Evolutionary conservation across 2,329 filamentous ascomycete species (phyloP).

Genomic region (Fusarium drepaniforme): DNA sequence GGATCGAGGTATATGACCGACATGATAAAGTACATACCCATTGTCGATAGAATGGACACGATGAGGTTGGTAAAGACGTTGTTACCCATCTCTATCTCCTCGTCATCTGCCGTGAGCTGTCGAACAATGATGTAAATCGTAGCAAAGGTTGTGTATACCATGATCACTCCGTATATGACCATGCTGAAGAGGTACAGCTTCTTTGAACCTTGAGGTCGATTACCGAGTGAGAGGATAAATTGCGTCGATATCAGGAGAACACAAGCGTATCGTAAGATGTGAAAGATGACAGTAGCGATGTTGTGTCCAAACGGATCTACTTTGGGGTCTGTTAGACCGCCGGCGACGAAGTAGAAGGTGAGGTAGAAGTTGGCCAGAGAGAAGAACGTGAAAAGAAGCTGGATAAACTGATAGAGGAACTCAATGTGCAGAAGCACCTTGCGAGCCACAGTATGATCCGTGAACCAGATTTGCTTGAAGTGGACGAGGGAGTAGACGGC

Average conservation of each 20-base stretch:
- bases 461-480: slow-evolving; percentile 91
- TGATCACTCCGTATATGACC: slow-evolving; percentile 92
- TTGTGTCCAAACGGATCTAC: slow-evolving; percentile 94
- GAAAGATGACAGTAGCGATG: slow-evolving; percentile 87
- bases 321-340: slow-evolving; percentile 81
- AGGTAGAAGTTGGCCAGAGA: slow-evolving; percentile 99
- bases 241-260: slow-evolving; percentile 92
- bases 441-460: slow-evolving; percentile 89
- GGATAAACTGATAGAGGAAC: slow-evolving; percentile 94
- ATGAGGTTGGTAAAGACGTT: slow-evolving; percentile 97
- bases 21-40: slow-evolving; percentile 97
- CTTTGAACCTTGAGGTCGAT: slow-evolving; percentile 93
- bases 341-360: slow-evolving; percentile 97
- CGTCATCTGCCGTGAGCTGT: slow-evolving; percentile 70
- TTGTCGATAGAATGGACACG: slow-evolving; percentile 86
- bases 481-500: slow-evolving; percentile 98
- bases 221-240: slow-evolving; percentile 96
- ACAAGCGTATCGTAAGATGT: slow-evolving; percentile 85
- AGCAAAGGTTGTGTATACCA: slow-evolving; percentile 94
- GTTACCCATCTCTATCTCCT: slow-evolving; percentile 75
- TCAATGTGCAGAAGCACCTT: slow-evolving; percentile 95
- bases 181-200: slow-evolving; percentile 90
- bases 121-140: slow-evolving; percentile 88
- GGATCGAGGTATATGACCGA: slow-evolving; percentile 96
- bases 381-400: slow-evolving; percentile 96